A percentile compares a stretch with the other conserved stretches of the same genome.
phyloP scores from a whole-genome alignment of 2,329 filamentous ascomycete species.

The Raffaelea ambrosiae region DNA sequence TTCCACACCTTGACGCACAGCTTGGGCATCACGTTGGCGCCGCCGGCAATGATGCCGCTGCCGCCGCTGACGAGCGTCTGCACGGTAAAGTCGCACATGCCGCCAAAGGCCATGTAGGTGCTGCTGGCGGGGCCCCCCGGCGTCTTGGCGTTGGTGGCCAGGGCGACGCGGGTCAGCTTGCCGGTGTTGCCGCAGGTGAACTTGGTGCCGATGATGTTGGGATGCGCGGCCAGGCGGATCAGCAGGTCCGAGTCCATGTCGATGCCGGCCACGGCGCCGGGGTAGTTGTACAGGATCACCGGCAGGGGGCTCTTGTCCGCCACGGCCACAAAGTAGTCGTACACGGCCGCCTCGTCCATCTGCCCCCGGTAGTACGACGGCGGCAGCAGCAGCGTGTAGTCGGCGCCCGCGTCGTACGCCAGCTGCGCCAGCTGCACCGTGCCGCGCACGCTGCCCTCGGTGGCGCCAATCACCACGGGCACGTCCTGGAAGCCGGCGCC shows the following conservation, averaged over 20 bases:
- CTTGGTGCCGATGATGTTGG: slow-evolving; percentile 81
- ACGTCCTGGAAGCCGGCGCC: slow-evolving; percentile 66
- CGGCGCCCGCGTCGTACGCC: slow-evolving; percentile 60
- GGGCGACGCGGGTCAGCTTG: slow-evolving; percentile 75
- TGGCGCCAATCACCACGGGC: slow-evolving; percentile 77
- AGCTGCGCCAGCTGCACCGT: slow-evolving; percentile 68
- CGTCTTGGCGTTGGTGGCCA: slow-evolving; percentile 62
- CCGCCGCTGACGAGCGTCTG: slow-evolving; percentile 74
- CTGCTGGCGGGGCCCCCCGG: slow-evolving; percentile 39
- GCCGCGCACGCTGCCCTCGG: slow-evolving; percentile 71
- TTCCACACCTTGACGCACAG: slow-evolving; percentile 72
- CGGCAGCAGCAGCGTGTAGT: slow-evolving; percentile 71
- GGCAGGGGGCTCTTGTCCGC: slow-evolving; percentile 69
- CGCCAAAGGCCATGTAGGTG: slow-evolving; percentile 77
- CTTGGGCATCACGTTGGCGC: slow-evolving; percentile 80
- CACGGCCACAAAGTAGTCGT: slow-evolving; percentile 48
- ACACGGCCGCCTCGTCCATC: slow-evolving; percentile 65
- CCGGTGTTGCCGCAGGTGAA: slow-evolving; percentile 90
- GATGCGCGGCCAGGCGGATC: slow-evolving; percentile 68
- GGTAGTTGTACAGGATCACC: slow-evolving; percentile 87
- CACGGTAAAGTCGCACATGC: slow-evolving; percentile 79
- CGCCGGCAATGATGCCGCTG: slow-evolving; percentile 76
- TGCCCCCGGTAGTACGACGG: slow-evolving; percentile 76
- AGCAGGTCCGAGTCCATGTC: slow-evolving; percentile 86
- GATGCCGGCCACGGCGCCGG: slow-evolving; percentile 75